A percentile compares a stretch with the other conserved stretches of the same genome.
phyloP scores from a whole-genome alignment of 371 early-diverging fungal species.

The Mortierella sp. region DNA sequence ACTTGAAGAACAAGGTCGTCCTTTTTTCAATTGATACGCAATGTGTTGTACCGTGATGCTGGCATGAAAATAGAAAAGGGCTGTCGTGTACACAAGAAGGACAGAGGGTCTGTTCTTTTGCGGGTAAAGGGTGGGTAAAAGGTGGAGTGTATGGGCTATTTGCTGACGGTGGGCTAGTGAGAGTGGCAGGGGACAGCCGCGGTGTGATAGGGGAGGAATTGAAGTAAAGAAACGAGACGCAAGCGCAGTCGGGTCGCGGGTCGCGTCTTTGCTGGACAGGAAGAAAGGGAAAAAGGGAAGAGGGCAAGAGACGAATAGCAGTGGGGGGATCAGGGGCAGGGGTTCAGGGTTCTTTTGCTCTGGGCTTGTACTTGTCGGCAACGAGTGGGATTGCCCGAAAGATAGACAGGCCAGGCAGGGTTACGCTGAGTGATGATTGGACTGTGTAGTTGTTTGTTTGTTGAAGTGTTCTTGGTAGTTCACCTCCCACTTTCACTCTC shows the following conservation, averaged over 20 bases:
- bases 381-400: background rate
- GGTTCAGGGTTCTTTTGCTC: background rate
- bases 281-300: background rate
- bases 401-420: background rate
- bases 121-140: background rate
- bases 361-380: background rate
- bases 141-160: background rate
- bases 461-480: background rate
- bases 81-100: background rate
- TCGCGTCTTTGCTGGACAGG: background rate
- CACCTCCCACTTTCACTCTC: background rate
- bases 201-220: background rate
- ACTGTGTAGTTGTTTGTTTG: background rate
- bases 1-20: background rate
- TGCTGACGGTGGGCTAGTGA: background rate
- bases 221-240: background rate
- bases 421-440: too few relatives aligned
- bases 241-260: conserved; percentile 7
- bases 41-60: background rate
- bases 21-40: background rate
- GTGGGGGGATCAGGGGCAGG: conserved; percentile 8
- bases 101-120: background rate
- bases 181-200: background rate
- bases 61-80: background rate
- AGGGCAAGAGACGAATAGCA: background rate